Percentiles rank a stretch among this genome's conserved stretches.
Evolutionary conservation across 257 asterid genomes (phyloP).

Genomic region (Nicotiana knightiana): DNA sequence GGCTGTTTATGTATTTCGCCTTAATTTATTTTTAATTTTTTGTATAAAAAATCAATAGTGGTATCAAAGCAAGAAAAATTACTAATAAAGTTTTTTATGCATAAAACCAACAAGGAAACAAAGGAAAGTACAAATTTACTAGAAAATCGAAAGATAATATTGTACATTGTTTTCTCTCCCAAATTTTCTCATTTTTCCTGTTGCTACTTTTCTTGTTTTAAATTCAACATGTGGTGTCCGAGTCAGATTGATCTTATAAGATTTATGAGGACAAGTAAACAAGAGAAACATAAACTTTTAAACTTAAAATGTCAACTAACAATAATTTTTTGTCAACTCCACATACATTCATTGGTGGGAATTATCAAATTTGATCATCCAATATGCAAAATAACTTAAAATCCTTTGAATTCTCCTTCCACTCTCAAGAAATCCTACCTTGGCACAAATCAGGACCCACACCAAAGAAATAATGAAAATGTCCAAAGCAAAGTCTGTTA

Average conservation of each 20-base stretch:
- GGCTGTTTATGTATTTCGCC: no score
- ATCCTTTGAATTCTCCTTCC: background rate
- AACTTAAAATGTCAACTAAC: background rate
- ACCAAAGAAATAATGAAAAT: background rate
- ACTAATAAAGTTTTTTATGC: no score
- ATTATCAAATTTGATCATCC: background rate
- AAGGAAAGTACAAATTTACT: no score
- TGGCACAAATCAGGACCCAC: background rate
- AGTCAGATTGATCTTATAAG: background rate
- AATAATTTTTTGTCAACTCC: background rate
- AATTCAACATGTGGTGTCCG: background rate
- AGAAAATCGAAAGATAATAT: no score
- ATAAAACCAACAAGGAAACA: no score
- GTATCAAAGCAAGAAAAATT: no score
- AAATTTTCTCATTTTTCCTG: background rate
- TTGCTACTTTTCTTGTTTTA: background rate
- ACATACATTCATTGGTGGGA: background rate
- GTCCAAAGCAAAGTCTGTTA: background rate
- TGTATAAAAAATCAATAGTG: no score
- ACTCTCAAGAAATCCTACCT: background rate
- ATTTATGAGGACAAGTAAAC: background rate
- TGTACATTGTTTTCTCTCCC: background rate
- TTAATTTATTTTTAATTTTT: no score
- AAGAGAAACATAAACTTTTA: background rate
- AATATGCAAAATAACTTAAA: background rate